These are phyloP conservation scores for Barnettozyma sp. DNA, from an alignment of 805 yeast species.

Conservation along the genomic window DNA sequence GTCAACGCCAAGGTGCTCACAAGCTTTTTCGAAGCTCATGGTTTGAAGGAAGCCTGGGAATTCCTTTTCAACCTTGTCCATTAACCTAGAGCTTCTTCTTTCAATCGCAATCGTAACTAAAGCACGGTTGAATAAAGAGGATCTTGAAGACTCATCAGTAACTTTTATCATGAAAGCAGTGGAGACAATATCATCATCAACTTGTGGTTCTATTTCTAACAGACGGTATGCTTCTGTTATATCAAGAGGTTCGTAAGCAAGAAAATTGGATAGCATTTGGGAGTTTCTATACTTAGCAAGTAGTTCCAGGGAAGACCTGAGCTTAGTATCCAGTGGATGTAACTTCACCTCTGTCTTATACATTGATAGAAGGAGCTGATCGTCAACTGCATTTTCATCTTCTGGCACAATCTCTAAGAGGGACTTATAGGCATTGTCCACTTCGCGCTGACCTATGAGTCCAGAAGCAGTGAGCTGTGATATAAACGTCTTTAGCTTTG, in stretches of 20 bases:
- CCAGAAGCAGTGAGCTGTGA: constrained; percentile 46
- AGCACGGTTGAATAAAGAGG: constrained; percentile 42
- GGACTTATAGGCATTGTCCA: constrained; percentile 31
- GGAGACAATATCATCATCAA: constrained; percentile 64
- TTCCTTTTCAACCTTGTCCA: constrained; percentile 43
- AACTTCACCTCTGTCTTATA: constrained; percentile 27
- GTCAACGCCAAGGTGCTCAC: constrained; percentile 41
- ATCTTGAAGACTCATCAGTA: constrained; percentile 44
- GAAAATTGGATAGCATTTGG: constrained; percentile 27
- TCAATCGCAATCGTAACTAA: constrained; percentile 53
- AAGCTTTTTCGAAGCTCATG: constrained; percentile 36
- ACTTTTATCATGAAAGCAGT: constrained; percentile 66
- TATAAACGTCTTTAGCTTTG: constrained; percentile 37
- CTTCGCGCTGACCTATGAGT: constrained; percentile 42
- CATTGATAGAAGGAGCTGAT: constrained; percentile 27
- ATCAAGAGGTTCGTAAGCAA: constrained; percentile 44
- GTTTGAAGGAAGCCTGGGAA: constrained; percentile 26
- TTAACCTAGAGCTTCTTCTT: constrained; percentile 50
- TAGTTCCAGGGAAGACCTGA: constrained; percentile 35
- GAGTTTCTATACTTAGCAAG: constrained; percentile 36
- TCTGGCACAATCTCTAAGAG: constrained; percentile 29
- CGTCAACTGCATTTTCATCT: constrained; percentile 21
- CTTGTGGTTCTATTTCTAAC: constrained; percentile 43
- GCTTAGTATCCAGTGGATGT: constrained; percentile 16
- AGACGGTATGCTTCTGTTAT: constrained; percentile 42